These are phyloP conservation scores for Candida krabiensis DNA, from an alignment of 805 yeast species.

Conservation along the genomic window DNA sequence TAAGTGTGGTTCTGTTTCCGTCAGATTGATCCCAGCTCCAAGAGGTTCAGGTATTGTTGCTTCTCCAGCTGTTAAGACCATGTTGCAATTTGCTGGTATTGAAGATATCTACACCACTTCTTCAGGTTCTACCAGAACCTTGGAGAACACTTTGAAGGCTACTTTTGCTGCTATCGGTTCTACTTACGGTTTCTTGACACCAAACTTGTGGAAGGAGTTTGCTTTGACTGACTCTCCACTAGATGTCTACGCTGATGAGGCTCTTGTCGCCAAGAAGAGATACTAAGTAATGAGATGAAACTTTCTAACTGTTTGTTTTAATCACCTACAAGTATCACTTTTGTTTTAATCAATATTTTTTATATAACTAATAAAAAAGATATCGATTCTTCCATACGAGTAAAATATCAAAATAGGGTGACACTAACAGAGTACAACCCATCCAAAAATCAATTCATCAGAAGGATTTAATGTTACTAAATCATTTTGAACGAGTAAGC, in stretches of 20 bases:
- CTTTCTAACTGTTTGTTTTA: no score
- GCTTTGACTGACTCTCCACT: slow-evolving; percentile 89
- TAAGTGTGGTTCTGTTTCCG: slow-evolving; percentile 99
- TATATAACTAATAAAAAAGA: no score
- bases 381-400: no score
- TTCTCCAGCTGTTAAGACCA: slow-evolving; percentile 98
- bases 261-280: slow-evolving; percentile 72
- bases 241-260: slow-evolving; percentile 90
- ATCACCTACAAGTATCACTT: no score
- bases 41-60: slow-evolving; percentile 99
- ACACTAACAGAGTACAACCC: no score
- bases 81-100: slow-evolving; percentile 99
- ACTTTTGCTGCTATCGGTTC: slow-evolving; percentile 99
- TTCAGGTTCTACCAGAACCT: slow-evolving; percentile 98
- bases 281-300: no score
- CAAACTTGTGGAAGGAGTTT: slow-evolving; percentile 94
- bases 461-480: no score
- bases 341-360: no score
- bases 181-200: slow-evolving; percentile 99
- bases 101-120: slow-evolving; percentile 99
- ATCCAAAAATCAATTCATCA: no score
- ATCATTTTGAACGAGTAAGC: no score
- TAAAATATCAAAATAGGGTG: no score
- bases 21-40: slow-evolving; percentile 99
- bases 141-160: slow-evolving; percentile 99